Conservation (phyloP, 306 rosid species). For the Carpinus fangiana region DNA sequence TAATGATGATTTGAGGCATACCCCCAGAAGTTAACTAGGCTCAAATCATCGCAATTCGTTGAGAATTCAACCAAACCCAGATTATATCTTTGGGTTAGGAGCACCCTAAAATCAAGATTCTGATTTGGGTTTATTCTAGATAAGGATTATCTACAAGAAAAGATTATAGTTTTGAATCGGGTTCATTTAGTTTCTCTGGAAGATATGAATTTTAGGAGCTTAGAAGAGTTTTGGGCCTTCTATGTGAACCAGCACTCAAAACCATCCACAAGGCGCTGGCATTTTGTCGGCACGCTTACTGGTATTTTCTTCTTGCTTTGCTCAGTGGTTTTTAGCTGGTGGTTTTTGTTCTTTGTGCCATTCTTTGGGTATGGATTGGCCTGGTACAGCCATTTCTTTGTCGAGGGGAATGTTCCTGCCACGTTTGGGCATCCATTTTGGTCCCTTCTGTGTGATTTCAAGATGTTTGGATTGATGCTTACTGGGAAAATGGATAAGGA, state of each 20-base stretch:
- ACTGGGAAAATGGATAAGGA: slow-evolving; percentile 94
- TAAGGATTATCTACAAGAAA: neutral
- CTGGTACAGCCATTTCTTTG: slow-evolving; percentile 95
- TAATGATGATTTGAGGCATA: slow-evolving; percentile 20
- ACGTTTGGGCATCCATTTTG: slow-evolving; percentile 92
- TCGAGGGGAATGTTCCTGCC: slow-evolving; percentile 82
- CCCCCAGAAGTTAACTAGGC: slow-evolving; percentile 10
- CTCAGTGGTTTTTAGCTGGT: slow-evolving; percentile 70
- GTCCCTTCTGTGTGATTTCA: slow-evolving; percentile 83
- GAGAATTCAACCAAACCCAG: slow-evolving; percentile 4
- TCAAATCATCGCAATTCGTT: slow-evolving; percentile 26
- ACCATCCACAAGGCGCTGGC: slow-evolving; percentile 89
- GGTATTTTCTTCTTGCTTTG: slow-evolving; percentile 60
- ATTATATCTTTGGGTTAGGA: neutral
- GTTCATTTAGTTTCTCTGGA: slow-evolving; percentile 14
- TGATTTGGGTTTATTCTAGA: slow-evolving; percentile 17
- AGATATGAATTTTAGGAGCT: slow-evolving; percentile 87
- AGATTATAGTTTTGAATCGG: slow-evolving; percentile 1
- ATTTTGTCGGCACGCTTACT: slow-evolving; percentile 69
- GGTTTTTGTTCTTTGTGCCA: slow-evolving; percentile 78
- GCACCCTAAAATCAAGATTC: neutral
- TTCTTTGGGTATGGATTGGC: slow-evolving; percentile 85
- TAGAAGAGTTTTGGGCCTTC: slow-evolving; percentile 94
- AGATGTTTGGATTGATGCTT: slow-evolving; percentile 94
- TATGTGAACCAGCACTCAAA: slow-evolving; percentile 91